Conservation (phyloP, 108 stramenopile genomes). For the Cyclotella choctawhatcheeana region DNA sequence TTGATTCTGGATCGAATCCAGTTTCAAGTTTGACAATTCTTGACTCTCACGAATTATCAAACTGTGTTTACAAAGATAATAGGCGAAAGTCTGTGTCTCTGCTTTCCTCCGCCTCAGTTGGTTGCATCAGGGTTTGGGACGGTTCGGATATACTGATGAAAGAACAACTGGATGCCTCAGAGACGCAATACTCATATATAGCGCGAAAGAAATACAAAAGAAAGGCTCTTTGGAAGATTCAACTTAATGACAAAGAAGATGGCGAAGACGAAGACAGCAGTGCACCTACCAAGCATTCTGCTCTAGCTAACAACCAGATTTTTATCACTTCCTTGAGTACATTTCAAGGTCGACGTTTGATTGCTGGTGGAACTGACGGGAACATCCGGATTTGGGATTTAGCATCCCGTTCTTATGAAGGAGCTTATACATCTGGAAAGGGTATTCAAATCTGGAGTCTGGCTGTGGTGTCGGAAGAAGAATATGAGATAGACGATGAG, state of each 20-base stretch:
- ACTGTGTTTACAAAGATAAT: slow-evolving; percentile 1
- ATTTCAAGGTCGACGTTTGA: not conserved
- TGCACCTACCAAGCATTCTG: not conserved
- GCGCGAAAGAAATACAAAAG: slow-evolving; percentile 5
- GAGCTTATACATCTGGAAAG: slow-evolving; percentile 18
- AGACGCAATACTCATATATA: slow-evolving; percentile 7
- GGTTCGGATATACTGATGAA: slow-evolving; percentile 17
- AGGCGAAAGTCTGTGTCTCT: slow-evolving; percentile 12
- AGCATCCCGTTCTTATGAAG: slow-evolving; percentile 18
- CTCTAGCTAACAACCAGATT: not conserved
- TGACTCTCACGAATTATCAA: slow-evolving; percentile 10
- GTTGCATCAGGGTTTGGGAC: slow-evolving; percentile 21
- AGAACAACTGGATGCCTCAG: not conserved
- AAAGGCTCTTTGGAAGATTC: slow-evolving; percentile 29
- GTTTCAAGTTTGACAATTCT: slow-evolving; percentile 26
- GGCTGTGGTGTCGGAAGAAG: slow-evolving; percentile 18
- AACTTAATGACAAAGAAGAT: slow-evolving; percentile 25
- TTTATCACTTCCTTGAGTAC: slow-evolving; percentile 16
- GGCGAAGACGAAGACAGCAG: not conserved
- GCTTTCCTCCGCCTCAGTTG: slow-evolving; percentile 12
- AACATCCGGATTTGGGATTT: slow-evolving; percentile 30
- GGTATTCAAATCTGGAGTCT: slow-evolving; percentile 29
- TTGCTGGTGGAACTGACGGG: slow-evolving; percentile 31
- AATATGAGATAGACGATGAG: slow-evolving; percentile 4
- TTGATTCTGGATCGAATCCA: not conserved